These are phyloP conservation scores for Pythium sukuiense DNA, from an alignment of 352 stramenopile genomes.

Conservation along the genomic window DNA sequence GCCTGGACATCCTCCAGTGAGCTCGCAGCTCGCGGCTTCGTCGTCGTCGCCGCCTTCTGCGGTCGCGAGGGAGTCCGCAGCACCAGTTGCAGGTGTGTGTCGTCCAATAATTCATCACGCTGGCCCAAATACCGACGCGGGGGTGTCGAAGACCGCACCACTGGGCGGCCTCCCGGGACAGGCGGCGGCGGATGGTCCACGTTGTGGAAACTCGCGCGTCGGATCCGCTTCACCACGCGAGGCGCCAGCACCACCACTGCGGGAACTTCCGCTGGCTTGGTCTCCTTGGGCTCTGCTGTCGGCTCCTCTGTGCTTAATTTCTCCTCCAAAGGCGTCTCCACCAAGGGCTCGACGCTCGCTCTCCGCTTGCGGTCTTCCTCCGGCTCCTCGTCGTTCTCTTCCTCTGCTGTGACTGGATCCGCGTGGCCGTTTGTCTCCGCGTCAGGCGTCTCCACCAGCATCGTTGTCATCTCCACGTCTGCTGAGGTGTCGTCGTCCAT, in stretches of 20 bases:
- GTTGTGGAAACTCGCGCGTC: conserved; percentile 8
- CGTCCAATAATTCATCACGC: conserved; percentile 13
- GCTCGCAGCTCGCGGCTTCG: conserved; percentile 15
- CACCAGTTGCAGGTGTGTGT: conserved; percentile 6
- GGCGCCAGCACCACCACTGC: neutral
- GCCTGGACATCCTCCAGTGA: conserved; percentile 32
- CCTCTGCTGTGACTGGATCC: conserved; percentile 17
- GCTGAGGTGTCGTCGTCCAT: neutral
- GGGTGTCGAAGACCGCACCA: conserved; percentile 18
- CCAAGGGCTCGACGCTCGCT: neutral
- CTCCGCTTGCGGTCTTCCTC: conserved; percentile 11
- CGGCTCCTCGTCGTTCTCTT: neutral
- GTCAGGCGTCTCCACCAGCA: neutral
- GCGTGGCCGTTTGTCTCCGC: conserved; percentile 13
- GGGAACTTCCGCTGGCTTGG: neutral
- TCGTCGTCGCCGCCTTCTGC: neutral
- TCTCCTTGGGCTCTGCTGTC: neutral
- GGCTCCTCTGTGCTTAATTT: neutral
- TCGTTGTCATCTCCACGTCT: neutral
- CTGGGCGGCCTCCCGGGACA: neutral
- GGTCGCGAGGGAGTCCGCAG: conserved; percentile 5
- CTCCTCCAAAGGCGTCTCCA: neutral
- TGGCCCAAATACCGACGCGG: conserved; percentile 17
- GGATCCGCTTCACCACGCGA: conserved; percentile 20
- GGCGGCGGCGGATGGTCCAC: conserved; percentile 6